Evolutionary conservation across 208 protist species (phyloP).

Genomic region (Trypanosoma lewisi): DNA sequence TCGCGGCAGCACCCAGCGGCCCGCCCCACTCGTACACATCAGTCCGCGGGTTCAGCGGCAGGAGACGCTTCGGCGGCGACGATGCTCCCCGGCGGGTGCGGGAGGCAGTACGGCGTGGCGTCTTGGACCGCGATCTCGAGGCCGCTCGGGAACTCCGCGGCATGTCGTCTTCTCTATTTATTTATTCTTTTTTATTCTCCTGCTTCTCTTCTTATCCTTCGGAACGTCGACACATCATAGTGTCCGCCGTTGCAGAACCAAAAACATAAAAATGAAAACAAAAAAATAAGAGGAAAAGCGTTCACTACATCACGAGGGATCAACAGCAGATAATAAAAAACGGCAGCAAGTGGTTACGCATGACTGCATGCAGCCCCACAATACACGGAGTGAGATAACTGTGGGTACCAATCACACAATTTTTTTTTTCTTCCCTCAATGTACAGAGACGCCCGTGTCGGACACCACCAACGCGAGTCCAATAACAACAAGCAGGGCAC

Average conservation of each 20-base stretch:
- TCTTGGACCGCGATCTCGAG: constrained; percentile 15
- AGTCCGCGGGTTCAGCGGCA: constrained; percentile 52
- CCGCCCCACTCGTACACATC: constrained; percentile 78
- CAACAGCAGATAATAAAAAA: too few species aligned
- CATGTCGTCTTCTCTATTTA: neutral
- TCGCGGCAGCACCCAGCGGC: constrained; percentile 46
- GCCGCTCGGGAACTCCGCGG: neutral
- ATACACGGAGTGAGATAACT: neutral
- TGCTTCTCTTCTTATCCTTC: neutral
- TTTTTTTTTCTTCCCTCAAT: neutral
- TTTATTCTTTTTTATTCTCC: constrained; percentile 1
- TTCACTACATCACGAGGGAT: too few species aligned
- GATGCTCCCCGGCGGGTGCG: neutral
- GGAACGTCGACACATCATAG: neutral
- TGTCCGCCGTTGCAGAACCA: neutral
- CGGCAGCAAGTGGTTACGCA: too few species aligned
- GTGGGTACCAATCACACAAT: neutral
- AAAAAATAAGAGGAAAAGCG: too few species aligned
- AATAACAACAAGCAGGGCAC: constrained; percentile 60
- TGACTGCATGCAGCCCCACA: too few species aligned
- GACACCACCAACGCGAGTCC: constrained; percentile 73
- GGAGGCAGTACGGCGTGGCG: constrained; percentile 3
- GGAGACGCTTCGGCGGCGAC: neutral
- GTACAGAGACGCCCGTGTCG: constrained; percentile 30
- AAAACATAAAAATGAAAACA: too few species aligned